Percentiles rank a stretch among this genome's conserved stretches.
These are phyloP conservation scores for Hypoxylon crocopeplum DNA, from an alignment of 495 filamentous ascomycete genomes.

Conservation along the genomic window DNA sequence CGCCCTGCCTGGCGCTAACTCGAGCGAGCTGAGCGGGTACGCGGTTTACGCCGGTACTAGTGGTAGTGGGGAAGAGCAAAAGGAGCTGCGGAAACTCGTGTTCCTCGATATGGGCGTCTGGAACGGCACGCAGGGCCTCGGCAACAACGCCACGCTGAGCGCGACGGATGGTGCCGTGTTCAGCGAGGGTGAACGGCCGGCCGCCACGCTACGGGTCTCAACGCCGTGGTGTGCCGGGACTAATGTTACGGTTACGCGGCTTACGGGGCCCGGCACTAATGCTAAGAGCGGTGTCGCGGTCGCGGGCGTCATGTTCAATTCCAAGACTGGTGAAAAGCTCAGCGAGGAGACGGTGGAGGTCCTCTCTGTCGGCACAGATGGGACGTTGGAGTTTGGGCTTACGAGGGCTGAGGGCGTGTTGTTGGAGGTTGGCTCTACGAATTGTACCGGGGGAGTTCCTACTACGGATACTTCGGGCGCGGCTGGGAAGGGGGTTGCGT, in stretches of 20 bases:
- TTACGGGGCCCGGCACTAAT: slow-evolving; percentile 39
- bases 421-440: slow-evolving; percentile 18
- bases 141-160: slow-evolving; percentile 37
- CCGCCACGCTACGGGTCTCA: slow-evolving; percentile 7
- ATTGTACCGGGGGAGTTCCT: neutral
- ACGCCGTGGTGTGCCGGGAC: slow-evolving; percentile 31
- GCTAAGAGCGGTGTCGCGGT: slow-evolving; percentile 38
- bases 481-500: neutral
- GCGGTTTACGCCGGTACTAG: slow-evolving; percentile 26
- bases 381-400: slow-evolving; percentile 19
- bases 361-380: slow-evolving; percentile 20
- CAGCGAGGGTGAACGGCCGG: slow-evolving; percentile 30
- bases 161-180: slow-evolving; percentile 35
- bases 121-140: slow-evolving; percentile 38
- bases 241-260: slow-evolving; percentile 15
- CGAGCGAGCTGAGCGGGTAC: slow-evolving; percentile 37
- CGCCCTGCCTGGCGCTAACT: slow-evolving; percentile 36
- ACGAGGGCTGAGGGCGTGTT: slow-evolving; percentile 37
- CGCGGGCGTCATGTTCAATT: slow-evolving; percentile 32
- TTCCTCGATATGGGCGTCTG: slow-evolving; percentile 43
- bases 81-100: slow-evolving; percentile 30
- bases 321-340: slow-evolving; percentile 21
- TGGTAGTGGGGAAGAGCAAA: neutral
- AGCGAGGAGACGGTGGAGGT: slow-evolving; percentile 10
- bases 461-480: neutral